Evolutionary conservation across 1,284 basidiomycete species (phyloP).

Genomic region (Bothia castanella): DNA sequence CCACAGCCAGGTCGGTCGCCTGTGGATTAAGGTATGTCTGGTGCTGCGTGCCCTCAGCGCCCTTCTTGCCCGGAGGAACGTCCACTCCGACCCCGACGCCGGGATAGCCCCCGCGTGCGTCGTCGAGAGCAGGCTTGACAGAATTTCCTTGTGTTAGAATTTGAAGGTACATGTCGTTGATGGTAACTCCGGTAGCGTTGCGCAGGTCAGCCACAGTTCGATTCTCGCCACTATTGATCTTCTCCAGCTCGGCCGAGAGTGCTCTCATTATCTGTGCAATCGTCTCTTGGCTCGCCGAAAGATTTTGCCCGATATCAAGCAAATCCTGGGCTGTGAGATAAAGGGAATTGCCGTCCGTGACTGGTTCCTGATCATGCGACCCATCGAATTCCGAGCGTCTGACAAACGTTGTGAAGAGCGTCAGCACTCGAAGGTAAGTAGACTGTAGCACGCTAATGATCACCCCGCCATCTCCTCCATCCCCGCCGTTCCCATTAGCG

Average conservation of each 20-base stretch:
- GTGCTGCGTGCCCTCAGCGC: background rate
- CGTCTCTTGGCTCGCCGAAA: background rate
- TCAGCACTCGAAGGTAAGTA: background rate
- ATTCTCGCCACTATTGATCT: background rate
- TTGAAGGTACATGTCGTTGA: background rate
- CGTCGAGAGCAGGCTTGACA: background rate
- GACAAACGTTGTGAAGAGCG: too few species aligned
- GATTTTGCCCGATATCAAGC: background rate
- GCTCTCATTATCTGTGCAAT: background rate
- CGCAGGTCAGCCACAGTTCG: background rate
- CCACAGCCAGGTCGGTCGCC: too few species aligned
- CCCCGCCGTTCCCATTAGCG: background rate
- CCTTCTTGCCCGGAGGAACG: background rate
- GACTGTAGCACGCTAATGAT: background rate
- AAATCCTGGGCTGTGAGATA: background rate
- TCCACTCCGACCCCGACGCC: background rate
- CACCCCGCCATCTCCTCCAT: background rate
- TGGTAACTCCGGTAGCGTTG: background rate
- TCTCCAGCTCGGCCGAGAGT: background rate
- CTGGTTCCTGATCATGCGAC: background rate
- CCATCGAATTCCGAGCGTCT: background rate
- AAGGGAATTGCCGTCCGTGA: background rate
- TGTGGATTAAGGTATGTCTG: background rate
- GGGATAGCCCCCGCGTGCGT: background rate
- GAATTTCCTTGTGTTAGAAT: background rate